These are phyloP conservation scores for Venturia oleaginea DNA, from an alignment of 2,329 filamentous ascomycete genomes.

Conservation along the genomic window DNA sequence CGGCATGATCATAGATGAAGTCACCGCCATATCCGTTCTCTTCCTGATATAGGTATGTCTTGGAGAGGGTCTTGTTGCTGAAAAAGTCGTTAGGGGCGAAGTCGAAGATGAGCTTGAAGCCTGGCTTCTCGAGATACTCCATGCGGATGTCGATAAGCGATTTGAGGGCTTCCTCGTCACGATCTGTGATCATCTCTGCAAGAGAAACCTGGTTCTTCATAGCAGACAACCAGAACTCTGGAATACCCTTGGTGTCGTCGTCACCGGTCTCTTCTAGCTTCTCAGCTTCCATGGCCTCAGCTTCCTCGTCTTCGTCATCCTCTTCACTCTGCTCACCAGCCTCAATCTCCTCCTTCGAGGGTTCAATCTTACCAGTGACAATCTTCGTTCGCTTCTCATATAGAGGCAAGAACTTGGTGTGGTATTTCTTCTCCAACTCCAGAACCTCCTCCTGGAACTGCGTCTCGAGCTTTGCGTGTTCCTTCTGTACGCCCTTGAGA, in stretches of 20 bases:
- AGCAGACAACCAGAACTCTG: conserved; percentile 98
- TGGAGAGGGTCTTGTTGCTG: conserved; percentile 92
- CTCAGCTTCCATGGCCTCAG: conserved; percentile 51
- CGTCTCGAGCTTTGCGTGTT: conserved; percentile 95
- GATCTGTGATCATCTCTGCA: conserved; percentile 97
- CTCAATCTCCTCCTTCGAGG: conserved; percentile 77
- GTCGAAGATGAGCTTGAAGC: conserved; percentile 97
- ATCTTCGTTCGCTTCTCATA: conserved; percentile 93
- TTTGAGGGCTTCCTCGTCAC: conserved; percentile 89
- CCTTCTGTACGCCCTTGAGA: conserved; percentile 95
- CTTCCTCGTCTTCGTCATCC: conserved; percentile 51
- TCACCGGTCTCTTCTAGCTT: conserved; percentile 42
- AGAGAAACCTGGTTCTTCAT: conserved; percentile 99
- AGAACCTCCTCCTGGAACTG: conserved; percentile 98
- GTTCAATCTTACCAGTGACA: conserved; percentile 78
- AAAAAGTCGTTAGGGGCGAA: conserved; percentile 95
- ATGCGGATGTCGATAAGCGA: conserved; percentile 87
- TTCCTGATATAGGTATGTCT: conserved; percentile 98
- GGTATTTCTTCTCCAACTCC: conserved; percentile 98
- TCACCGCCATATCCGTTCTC: conserved; percentile 98
- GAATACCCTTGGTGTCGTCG: conserved; percentile 65
- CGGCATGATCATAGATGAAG: conserved; percentile 98
- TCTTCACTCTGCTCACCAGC: conserved; percentile 74
- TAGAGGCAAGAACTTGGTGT: conserved; percentile 94
- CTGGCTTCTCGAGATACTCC: conserved; percentile 97